Evolutionary conservation across 202 grass and related monocot species (phyloP), one percentile per base, ranked within the genome.

Genomic region (Hordeum pubiflorum): DNA sequence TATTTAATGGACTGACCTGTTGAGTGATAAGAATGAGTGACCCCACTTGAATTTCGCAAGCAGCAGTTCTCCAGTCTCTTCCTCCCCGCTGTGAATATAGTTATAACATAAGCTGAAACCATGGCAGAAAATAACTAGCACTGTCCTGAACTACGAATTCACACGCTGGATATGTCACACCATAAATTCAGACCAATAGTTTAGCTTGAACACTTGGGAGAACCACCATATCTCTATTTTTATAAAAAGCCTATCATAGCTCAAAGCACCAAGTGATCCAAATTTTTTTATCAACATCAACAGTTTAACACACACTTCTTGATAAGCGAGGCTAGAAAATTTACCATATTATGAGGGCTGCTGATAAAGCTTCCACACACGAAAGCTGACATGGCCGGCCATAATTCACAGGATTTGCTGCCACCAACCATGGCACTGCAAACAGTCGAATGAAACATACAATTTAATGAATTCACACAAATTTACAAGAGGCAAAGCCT

Each of bases 331-430:
- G 59, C 29, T 44, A 57, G 14, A 87, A 63, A 44, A 68, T 60
- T 57, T 94, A 98, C 95, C 95, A 98, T 80, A 98, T 98, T 86
- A 94, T 95, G 33, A 98, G 89, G 58, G 95, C 95, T 23, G 95
- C 95, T 46, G 95, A 98, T 62, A 98, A 86, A 82, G 95, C 95
- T 89, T 98, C 95, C 52, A 98, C 95, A 86, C 95, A 98, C 29
- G 95, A 98, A 71, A 98, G 77, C 71, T 98, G 80, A 78, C 95
- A 98, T 86, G 95, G 95, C 10, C 86, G 92, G 3, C 95, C 95
- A 80, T 94, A 98, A 86, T 98, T 98, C 55, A 98, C 95, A 73
- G 95, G 95, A 74, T 98, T 98, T 81, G 95, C 95, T 77, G 95
- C 95, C 74, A 98, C 95, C 83, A 98, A 91, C 95, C 95, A 98